Evolutionary conservation across 169 alveolate genomes (phyloP).

Genomic region (Eimeria mitis): DNA sequence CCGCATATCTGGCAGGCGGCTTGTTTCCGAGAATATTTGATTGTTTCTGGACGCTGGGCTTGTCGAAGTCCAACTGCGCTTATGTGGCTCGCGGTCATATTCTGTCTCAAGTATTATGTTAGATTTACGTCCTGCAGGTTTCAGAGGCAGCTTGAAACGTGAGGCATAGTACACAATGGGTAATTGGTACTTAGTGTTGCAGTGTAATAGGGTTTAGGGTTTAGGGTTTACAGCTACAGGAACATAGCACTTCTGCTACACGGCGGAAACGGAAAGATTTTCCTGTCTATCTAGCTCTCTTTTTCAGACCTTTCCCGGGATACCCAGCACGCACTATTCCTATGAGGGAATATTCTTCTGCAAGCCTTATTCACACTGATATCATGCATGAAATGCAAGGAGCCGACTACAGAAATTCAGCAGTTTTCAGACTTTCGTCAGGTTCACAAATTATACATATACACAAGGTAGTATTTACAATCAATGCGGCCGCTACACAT

Average conservation of each 20-base stretch:
- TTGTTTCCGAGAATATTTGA: neutral
- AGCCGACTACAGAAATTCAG: neutral
- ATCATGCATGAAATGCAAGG: neutral
- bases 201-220: too few relatives aligned
- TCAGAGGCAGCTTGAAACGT: neutral
- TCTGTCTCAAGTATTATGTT: neutral
- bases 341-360: neutral
- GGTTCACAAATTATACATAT: neutral
- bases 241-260: neutral
- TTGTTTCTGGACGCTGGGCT: neutral
- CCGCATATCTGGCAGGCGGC: neutral
- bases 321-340: neutral
- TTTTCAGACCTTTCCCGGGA: neutral
- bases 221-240: too few relatives aligned
- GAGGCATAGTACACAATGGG: neutral
- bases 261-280: neutral
- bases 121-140: neutral
- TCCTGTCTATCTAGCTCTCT: neutral
- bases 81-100: neutral
- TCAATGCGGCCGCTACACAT: neutral
- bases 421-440: neutral
- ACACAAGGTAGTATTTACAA: neutral
- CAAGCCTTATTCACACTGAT: neutral
- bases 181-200: neutral
- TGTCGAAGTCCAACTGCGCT: too few relatives aligned